Conservation (phyloP, 495 filamentous ascomycete species). For the Patellaria atrata region DNA sequence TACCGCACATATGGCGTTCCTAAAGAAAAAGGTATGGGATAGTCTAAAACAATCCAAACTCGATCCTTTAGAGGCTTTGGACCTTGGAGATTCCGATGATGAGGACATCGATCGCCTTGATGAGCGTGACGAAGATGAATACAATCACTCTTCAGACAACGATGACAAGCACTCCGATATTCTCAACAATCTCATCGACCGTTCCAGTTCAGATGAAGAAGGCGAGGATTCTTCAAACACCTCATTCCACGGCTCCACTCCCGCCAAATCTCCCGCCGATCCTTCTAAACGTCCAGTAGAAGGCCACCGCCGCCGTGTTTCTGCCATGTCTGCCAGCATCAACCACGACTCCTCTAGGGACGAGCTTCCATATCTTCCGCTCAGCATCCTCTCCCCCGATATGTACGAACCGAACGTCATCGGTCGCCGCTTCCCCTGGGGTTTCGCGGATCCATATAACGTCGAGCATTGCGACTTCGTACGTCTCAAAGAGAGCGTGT, state of each 20-base stretch:
- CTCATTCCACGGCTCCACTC: slow-evolving; percentile 13
- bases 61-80: slow-evolving; percentile 76
- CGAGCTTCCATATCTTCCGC: slow-evolving; percentile 45
- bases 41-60: slow-evolving; percentile 75
- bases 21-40: slow-evolving; percentile 82
- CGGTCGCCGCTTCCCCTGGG: slow-evolving; percentile 88
- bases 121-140: slow-evolving; percentile 29
- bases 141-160: slow-evolving; percentile 13
- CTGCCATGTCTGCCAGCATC: slow-evolving; percentile 18
- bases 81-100: slow-evolving; percentile 55
- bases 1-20: slow-evolving; percentile 76
- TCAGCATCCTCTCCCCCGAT: slow-evolving; percentile 91
- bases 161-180: slow-evolving; percentile 12
- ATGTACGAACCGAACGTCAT: slow-evolving; percentile 55
- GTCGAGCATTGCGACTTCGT: slow-evolving; percentile 86
- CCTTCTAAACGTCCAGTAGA: slow-evolving; percentile 4
- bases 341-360: slow-evolving; percentile 12
- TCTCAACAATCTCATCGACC: slow-evolving; percentile 19
- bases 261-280: slow-evolving; percentile 10
- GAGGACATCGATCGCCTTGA: slow-evolving; percentile 29
- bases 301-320: slow-evolving; percentile 15
- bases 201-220: slow-evolving; percentile 17
- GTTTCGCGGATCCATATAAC: slow-evolving; percentile 86
- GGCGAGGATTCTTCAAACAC: slow-evolving; percentile 11
- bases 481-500: slow-evolving; percentile 80